Evolutionary conservation across 768 basidiomycete genomes (phyloP).

Genomic region (Lentinula boryana): DNA sequence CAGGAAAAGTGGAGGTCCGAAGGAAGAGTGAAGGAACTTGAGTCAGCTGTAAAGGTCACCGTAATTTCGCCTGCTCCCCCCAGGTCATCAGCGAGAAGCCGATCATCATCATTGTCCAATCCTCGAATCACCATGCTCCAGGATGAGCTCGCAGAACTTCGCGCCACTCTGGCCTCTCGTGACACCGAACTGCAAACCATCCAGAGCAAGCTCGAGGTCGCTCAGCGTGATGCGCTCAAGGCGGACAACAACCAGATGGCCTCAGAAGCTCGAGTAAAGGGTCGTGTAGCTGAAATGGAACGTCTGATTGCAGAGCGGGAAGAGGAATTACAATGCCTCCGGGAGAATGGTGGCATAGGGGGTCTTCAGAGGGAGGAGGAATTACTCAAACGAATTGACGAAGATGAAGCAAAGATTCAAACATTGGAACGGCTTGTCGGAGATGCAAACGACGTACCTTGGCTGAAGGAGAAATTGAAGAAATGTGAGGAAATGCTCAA

Average conservation of each 20-base stretch:
- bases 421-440: slow-evolving; percentile 46
- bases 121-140: slow-evolving; percentile 46
- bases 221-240: slow-evolving; percentile 42
- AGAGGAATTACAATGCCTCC: slow-evolving; percentile 48
- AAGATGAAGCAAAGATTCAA: slow-evolving; percentile 62
- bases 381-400: slow-evolving; percentile 60
- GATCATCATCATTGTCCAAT: slow-evolving; percentile 56
- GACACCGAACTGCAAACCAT: slow-evolving; percentile 35
- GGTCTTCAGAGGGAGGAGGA: slow-evolving; percentile 45
- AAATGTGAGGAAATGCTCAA: slow-evolving; percentile 32
- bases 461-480: slow-evolving; percentile 34
- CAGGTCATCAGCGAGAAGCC: slow-evolving; percentile 34
- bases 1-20: slow-evolving; percentile 55
- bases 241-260: slow-evolving; percentile 58
- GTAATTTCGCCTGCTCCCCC: slow-evolving; percentile 17
- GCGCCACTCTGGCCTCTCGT: slow-evolving; percentile 35
- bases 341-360: slow-evolving; percentile 30
- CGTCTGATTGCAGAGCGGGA: slow-evolving; percentile 47
- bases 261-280: slow-evolving; percentile 37
- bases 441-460: slow-evolving; percentile 30
- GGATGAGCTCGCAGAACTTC: slow-evolving; percentile 46
- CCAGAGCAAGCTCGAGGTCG: slow-evolving; percentile 42
- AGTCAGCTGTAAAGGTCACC: slow-evolving; percentile 30
- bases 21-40: slow-evolving; percentile 52
- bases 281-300: slow-evolving; percentile 38